Conservation (phyloP, 2,329 filamentous ascomycete species). For the Penicillium sp. region DNA sequence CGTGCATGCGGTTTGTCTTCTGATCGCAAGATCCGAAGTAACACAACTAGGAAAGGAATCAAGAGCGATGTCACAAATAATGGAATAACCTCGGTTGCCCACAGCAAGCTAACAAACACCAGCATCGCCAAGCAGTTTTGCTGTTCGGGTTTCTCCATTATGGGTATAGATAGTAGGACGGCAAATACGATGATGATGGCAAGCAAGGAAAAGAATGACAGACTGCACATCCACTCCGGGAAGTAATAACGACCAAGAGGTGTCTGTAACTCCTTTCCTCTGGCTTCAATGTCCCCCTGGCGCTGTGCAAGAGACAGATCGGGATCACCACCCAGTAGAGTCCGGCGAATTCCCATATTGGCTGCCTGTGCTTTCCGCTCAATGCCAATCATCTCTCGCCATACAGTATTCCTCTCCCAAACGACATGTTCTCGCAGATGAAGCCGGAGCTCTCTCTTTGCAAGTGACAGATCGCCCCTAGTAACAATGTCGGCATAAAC, state of each 20-base stretch:
- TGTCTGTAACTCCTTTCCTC: slow-evolving; percentile 69
- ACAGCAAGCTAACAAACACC: slow-evolving; percentile 86
- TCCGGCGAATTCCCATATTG: slow-evolving; percentile 73
- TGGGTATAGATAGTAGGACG: slow-evolving; percentile 68
- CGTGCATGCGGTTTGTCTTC: slow-evolving; percentile 67
- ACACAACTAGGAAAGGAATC: slow-evolving; percentile 88
- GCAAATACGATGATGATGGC: slow-evolving; percentile 69
- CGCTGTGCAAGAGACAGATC: slow-evolving; percentile 65
- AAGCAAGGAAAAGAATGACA: slow-evolving; percentile 73
- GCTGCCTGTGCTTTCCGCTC: slow-evolving; percentile 93
- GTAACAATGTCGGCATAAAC: slow-evolving; percentile 80
- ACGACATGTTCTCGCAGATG: slow-evolving; percentile 95
- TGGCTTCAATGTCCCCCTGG: slow-evolving; percentile 74
- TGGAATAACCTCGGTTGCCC: slow-evolving; percentile 96
- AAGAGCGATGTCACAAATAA: slow-evolving; percentile 93
- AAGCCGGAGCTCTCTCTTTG: slow-evolving; percentile 79
- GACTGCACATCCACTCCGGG: slow-evolving; percentile 78
- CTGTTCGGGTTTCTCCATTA: slow-evolving; percentile 83
- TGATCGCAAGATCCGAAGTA: slow-evolving; percentile 76
- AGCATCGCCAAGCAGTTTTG: slow-evolving; percentile 95
- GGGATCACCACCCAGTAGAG: slow-evolving; percentile 71
- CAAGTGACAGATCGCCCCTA: slow-evolving; percentile 69
- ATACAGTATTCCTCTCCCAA: slow-evolving; percentile 98
- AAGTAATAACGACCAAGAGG: slow-evolving; percentile 73
- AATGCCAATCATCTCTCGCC: slow-evolving; percentile 98